These are phyloP conservation scores for Aspergillus pseudonomiae DNA, from an alignment of 2,329 filamentous ascomycete genomes.

Conservation along the genomic window DNA sequence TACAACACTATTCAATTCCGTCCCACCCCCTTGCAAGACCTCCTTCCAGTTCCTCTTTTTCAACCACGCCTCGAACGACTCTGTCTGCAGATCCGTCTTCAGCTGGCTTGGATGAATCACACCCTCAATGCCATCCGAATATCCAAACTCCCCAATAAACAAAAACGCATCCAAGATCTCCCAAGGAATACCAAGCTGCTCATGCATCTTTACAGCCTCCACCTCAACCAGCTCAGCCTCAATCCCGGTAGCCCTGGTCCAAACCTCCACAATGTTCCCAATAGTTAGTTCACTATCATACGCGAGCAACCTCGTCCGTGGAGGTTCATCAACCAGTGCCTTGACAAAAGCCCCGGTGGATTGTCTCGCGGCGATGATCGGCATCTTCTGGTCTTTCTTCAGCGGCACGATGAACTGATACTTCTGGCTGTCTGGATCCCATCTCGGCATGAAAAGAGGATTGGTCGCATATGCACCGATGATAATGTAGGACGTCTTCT, in stretches of 20 bases:
- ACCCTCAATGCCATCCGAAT: conserved; percentile 43
- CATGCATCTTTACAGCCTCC: conserved; percentile 37
- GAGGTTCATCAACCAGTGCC: conserved; percentile 44
- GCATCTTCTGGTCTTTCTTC: conserved; percentile 30
- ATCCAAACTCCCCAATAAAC: conserved; percentile 46
- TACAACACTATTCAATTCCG: conserved; percentile 2
- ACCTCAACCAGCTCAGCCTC: conserved; percentile 36
- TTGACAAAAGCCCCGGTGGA: conserved; percentile 51
- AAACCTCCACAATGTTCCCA: conserved; percentile 37
- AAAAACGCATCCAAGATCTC: conserved; percentile 42
- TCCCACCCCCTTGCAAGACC: conserved; percentile 1
- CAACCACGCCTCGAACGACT: conserved; percentile 26
- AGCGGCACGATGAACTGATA: conserved; percentile 39
- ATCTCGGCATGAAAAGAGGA: conserved; percentile 32
- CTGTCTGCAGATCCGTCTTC: conserved; percentile 20
- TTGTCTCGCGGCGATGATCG: conserved; percentile 43
- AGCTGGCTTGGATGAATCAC: conserved; percentile 46
- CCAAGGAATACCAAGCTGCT: conserved; percentile 23
- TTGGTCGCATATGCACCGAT: conserved; percentile 38
- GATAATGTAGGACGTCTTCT: conserved; percentile 47
- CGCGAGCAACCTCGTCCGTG: conserved; percentile 49
- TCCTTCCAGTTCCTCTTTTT: conserved; percentile 25
- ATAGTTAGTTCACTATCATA: conserved; percentile 47
- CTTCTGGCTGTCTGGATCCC: conserved; percentile 29
- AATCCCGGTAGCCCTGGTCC: conserved; percentile 42